phyloP scores from a whole-genome alignment of 2,329 filamentous ascomycete species.

The Fusarium phyllophilum region DNA sequence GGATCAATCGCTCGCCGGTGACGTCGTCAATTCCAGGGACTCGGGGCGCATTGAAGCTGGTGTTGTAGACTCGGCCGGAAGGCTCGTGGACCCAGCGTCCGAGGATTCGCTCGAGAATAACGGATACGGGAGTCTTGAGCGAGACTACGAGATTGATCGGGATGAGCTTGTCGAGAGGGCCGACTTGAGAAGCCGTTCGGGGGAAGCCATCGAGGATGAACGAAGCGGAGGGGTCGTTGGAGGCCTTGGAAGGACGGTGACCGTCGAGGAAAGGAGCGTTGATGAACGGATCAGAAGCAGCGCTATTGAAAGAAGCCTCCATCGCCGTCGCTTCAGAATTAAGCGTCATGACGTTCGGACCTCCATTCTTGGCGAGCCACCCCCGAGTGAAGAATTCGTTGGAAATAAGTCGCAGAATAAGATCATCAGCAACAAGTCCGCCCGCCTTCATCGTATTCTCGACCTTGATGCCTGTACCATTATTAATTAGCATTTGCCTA shows the following conservation, averaged over 20 bases:
- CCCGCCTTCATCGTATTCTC: slow-evolving; percentile 89
- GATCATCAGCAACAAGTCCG: slow-evolving; percentile 87
- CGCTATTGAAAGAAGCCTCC: slow-evolving; percentile 50
- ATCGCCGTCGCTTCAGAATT: slow-evolving; percentile 54
- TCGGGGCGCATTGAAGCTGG: slow-evolving; percentile 87
- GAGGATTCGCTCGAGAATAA: slow-evolving; percentile 89
- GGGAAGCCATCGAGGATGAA: slow-evolving; percentile 98
- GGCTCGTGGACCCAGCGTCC: slow-evolving; percentile 94
- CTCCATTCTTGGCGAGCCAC: slow-evolving; percentile 73
- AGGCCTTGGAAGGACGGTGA: slow-evolving; percentile 56
- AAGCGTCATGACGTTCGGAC: slow-evolving; percentile 63
- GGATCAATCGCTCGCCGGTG: slow-evolving; percentile 85
- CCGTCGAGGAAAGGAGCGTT: slow-evolving; percentile 52
- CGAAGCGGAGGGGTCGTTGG: slow-evolving; percentile 80
- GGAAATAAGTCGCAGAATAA: slow-evolving; percentile 92
- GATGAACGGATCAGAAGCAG: slow-evolving; percentile 53
- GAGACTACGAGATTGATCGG: slow-evolving; percentile 96
- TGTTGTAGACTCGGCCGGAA: slow-evolving; percentile 94
- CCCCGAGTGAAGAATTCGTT: slow-evolving; percentile 86
- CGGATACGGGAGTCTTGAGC: slow-evolving; percentile 83
- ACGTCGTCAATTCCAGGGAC: slow-evolving; percentile 86
- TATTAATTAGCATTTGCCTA: slow-evolving; percentile 8
- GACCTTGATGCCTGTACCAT: slow-evolving; percentile 81
- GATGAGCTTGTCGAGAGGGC: slow-evolving; percentile 79
- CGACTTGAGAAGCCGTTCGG: slow-evolving; percentile 83